A percentile compares a stretch with the other conserved stretches of the same genome.
Conservation (phyloP, 1,139 yeast genomes). For the Protomyces arabidopsidicola region DNA sequence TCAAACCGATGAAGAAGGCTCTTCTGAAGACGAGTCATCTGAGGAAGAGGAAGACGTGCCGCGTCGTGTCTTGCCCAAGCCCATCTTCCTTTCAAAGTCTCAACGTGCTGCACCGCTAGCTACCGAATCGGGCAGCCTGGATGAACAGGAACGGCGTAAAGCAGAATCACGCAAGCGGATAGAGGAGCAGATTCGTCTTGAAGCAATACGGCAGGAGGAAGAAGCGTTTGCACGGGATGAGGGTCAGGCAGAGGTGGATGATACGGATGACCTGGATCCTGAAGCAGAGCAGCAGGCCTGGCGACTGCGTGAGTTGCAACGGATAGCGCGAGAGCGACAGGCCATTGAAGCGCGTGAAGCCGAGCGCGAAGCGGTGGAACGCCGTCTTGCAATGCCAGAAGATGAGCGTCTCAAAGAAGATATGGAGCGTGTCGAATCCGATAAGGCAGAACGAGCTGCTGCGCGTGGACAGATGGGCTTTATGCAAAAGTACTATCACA, state of each 20-base stretch:
- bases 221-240: conserved; percentile 34
- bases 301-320: conserved; percentile 45
- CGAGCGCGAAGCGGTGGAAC: conserved; percentile 44
- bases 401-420: conserved; percentile 36
- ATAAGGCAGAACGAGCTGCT: conserved; percentile 19
- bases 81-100: not conserved
- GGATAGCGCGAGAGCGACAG: conserved; percentile 47
- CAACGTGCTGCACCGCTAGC: not conserved
- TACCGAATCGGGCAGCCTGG: not conserved
- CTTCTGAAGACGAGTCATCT: not conserved
- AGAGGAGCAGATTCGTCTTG: not conserved
- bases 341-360: conserved; percentile 41
- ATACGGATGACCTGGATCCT: conserved; percentile 56
- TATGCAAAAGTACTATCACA: conserved; percentile 38
- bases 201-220: conserved; percentile 25
- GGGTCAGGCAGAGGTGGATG: conserved; percentile 42
- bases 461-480: conserved; percentile 34
- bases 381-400: conserved; percentile 39
- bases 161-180: not conserved
- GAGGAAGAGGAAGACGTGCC: not conserved
- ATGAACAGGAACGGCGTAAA: not conserved
- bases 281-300: conserved; percentile 47
- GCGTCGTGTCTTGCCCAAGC: not conserved
- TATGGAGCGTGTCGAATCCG: conserved; percentile 30
- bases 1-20: not conserved